Evolutionary conservation across 768 basidiomycete species (phyloP), one percentile per base, ranked within the genome.

Genomic region (Pleurotus salmoneostramineus): DNA sequence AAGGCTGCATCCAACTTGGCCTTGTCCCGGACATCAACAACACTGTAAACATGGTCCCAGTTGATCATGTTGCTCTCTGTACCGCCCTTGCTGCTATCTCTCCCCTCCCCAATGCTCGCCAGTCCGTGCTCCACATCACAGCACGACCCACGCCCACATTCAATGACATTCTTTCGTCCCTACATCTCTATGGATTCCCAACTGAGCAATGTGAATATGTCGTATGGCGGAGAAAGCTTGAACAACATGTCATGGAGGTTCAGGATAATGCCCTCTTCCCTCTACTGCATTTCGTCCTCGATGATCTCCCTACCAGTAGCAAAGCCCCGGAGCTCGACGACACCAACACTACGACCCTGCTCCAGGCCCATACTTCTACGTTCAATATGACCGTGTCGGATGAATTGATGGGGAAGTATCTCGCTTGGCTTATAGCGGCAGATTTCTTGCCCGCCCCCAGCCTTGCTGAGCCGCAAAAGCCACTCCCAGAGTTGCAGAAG

Each of bases 241-340:
- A 99, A 71, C 90, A 89, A 64, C 96, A 98, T 69, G 96, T 96
- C 47, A 88, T 97, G 78, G 90, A 93, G 56, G 85, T 82, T 6
- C 92, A 95, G 69, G 96, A 98, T 70, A 98, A 99, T 62, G 97
- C 97, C 1, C 80, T 99, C 45, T 98, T 95, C 83, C 97, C 97
- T 2, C 77, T 99, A 7, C 82, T 99, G 14, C 96, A 99, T 72
- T 98, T 98, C 64, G 97, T 98, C 27, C 77, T 99, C 33, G 97
- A 98, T 68, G 97, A 99, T 71, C 79, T 99, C 15, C 97, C 97
- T 4, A 97, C 95, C 27, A 93, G 91, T 66, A 98, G 96, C 27
- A 97, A 95, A 71, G 85, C 94, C 0, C 92, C 97, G 2, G 88
- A 91, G 61, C 76, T 98, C 50, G 91, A 96, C 67, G 93, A 97